Evolutionary conservation across 164 flowering plant species (phyloP).

Genomic region (Magnolia officinalis): DNA sequence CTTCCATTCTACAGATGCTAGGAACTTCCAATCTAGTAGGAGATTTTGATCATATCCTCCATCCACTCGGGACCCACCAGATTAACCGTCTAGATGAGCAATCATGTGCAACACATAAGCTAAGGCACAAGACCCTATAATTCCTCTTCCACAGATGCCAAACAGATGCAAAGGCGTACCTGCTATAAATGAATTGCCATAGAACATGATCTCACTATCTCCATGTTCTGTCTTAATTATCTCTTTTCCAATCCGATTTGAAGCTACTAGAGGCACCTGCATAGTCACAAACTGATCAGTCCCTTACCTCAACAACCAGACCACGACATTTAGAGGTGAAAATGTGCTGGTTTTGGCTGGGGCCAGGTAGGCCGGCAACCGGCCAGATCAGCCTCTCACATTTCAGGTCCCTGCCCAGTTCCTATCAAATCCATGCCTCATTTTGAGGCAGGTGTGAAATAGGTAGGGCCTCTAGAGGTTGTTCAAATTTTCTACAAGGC

Average conservation of each 20-base stretch:
- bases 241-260: conserved; percentile 94
- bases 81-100: not conserved
- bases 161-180: conserved; percentile 34
- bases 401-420: no score
- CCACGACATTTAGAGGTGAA: not conserved
- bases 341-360: not conserved
- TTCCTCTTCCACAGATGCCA: not conserved
- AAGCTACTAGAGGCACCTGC: conserved; percentile 92
- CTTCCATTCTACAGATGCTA: not conserved
- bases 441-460: no score
- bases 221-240: conserved; percentile 87
- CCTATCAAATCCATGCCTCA: no score
- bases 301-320: not conserved
- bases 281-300: not conserved
- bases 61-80: not conserved
- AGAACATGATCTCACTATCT: conserved; percentile 76
- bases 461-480: no score
- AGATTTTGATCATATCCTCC: not conserved
- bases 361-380: not conserved
- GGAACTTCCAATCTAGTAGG: not conserved
- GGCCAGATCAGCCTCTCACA: no score
- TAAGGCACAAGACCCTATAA: not conserved
- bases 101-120: not conserved
- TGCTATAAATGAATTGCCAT: conserved; percentile 94
- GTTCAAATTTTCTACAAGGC: no score